A percentile compares a stretch with the other conserved stretches of the same genome.
These are phyloP conservation scores for Naegleria lovaniensis DNA, from an alignment of 208 protist species.

Conservation along the genomic window DNA sequence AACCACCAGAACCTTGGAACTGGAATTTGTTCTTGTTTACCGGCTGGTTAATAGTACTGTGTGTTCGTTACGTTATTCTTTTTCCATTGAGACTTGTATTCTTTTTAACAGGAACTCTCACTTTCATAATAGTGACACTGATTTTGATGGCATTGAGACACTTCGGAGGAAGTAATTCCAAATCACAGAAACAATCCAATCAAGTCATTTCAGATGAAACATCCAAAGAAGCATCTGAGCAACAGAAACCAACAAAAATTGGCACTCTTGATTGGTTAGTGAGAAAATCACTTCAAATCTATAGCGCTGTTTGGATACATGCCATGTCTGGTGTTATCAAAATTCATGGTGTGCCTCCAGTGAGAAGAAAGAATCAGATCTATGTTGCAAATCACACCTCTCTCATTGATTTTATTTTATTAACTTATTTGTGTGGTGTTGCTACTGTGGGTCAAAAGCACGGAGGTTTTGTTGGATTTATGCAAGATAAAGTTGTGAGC, in stretches of 20 bases:
- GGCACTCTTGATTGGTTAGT: not conserved
- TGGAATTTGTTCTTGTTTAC: conserved; percentile 15
- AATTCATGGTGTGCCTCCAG: conserved; percentile 36
- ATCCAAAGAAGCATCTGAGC: not conserved
- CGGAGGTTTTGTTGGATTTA: conserved; percentile 39
- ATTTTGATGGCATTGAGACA: conserved; percentile 27
- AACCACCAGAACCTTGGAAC: conserved; percentile 27
- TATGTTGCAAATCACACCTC: conserved; percentile 45
- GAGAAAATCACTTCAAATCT: conserved; percentile 23
- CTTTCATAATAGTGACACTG: not conserved
- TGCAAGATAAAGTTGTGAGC: conserved; percentile 35
- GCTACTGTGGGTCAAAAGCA: conserved; percentile 41
- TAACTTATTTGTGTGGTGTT: not conserved
- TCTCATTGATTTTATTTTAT: conserved; percentile 37
- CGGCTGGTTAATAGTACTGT: conserved; percentile 15
- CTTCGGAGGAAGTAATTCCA: not conserved
- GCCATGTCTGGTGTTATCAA: conserved; percentile 30
- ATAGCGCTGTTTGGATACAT: not conserved
- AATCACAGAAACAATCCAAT: not conserved
- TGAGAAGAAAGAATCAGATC: conserved; percentile 31
- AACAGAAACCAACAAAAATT: not conserved
- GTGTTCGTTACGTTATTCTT: conserved; percentile 32
- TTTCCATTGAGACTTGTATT: conserved; percentile 35
- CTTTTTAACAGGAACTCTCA: conserved; percentile 29
- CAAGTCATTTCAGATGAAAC: not conserved